phyloP scores from a whole-genome alignment of 805 yeast species.

The Ascoidea asiatica region DNA sequence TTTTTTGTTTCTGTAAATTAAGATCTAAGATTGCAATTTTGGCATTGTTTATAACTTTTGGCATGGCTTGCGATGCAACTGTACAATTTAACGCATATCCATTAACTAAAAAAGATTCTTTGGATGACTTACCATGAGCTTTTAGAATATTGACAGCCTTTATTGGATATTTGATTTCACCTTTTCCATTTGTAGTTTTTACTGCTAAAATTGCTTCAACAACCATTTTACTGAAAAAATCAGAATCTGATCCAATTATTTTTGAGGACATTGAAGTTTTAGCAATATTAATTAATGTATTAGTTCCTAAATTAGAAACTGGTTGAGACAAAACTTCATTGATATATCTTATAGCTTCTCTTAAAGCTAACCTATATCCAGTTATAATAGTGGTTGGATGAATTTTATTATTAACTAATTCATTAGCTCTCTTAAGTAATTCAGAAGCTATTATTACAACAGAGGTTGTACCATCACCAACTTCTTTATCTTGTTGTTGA shows the following conservation, averaged over 20 bases:
- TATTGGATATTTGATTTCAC: constrained; percentile 86
- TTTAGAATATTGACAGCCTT: constrained; percentile 93
- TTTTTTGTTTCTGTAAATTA: constrained; percentile 87
- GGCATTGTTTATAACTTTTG: constrained; percentile 52
- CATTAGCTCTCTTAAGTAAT: constrained; percentile 82
- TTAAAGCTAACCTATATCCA: constrained; percentile 86
- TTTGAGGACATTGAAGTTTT: constrained; percentile 95
- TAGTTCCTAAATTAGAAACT: constrained; percentile 41
- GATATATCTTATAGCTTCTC: constrained; percentile 81
- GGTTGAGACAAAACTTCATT: constrained; percentile 72
- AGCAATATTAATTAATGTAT: constrained; percentile 64
- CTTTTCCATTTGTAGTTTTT: constrained; percentile 76
- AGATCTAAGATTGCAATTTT: constrained; percentile 82
- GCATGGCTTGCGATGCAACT: constrained; percentile 95
- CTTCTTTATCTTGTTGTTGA: constrained; percentile 97
- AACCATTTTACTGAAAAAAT: constrained; percentile 78
- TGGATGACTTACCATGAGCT: constrained; percentile 91
- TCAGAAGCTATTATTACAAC: constrained; percentile 95
- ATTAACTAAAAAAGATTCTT: constrained; percentile 72
- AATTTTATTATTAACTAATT: constrained; percentile 80
- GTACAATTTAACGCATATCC: constrained; percentile 98
- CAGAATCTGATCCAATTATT: constrained; percentile 88
- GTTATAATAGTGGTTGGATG: constrained; percentile 98
- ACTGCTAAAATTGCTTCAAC: constrained; percentile 95
- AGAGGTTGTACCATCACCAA: constrained; percentile 96